These are phyloP conservation scores for Globisporangium takayamanum DNA, from an alignment of 352 stramenopile species.

Conservation along the genomic window DNA sequence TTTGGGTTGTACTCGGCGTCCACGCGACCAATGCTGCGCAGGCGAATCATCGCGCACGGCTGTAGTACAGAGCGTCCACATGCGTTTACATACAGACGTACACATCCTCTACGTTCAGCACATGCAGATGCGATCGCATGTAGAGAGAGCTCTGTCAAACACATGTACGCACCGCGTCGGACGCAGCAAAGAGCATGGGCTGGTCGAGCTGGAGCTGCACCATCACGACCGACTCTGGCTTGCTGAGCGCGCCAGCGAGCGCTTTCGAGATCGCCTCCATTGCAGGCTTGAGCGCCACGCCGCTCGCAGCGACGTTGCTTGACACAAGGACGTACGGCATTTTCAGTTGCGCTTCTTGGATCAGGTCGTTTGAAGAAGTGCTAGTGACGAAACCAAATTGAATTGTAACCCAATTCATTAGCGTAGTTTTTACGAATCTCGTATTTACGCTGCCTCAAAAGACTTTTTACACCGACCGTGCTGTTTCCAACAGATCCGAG, in stretches of 20 bases:
- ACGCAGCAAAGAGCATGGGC: slow-evolving; percentile 44
- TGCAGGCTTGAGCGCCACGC: slow-evolving; percentile 22
- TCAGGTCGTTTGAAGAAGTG: background rate
- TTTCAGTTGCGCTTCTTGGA: background rate
- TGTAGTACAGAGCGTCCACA: slow-evolving; percentile 7
- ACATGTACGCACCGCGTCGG: slow-evolving; percentile 28
- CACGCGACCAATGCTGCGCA: slow-evolving; percentile 49
- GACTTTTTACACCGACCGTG: no score
- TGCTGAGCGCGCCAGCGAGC: slow-evolving; percentile 31
- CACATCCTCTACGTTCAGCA: background rate
- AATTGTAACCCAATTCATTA: no score
- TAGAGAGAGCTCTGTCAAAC: background rate
- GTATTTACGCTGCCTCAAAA: no score
- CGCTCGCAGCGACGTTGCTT: slow-evolving; percentile 35
- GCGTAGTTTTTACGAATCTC: no score
- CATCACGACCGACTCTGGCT: slow-evolving; percentile 53
- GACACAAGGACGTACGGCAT: slow-evolving; percentile 53
- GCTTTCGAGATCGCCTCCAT: slow-evolving; percentile 38
- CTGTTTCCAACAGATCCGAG: background rate
- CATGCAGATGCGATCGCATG: background rate
- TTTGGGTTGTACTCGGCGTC: slow-evolving; percentile 39
- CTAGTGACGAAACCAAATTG: background rate
- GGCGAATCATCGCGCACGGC: slow-evolving; percentile 49
- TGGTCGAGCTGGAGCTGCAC: slow-evolving; percentile 45
- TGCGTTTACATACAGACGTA: background rate